These are phyloP conservation scores for Elymus sibiricus DNA, from an alignment of 176 grass and related monocot species.

Conservation along the genomic window DNA sequence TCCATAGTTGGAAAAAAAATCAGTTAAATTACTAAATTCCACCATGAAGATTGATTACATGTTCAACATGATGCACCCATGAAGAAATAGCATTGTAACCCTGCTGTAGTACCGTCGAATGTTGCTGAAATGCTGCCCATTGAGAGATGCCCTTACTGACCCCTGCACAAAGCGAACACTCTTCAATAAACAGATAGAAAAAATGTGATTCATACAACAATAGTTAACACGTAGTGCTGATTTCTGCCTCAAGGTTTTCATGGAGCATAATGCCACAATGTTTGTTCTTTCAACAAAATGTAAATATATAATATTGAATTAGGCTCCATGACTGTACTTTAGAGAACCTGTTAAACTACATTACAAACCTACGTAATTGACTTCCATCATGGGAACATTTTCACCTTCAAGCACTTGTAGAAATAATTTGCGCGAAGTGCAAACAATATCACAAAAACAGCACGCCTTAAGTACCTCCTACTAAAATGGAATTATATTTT, in stretches of 20 bases:
- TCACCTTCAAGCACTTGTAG: too few species aligned
- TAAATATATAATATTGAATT: not conserved
- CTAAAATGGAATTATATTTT: not conserved
- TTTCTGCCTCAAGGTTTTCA: not conserved
- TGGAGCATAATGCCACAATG: not conserved
- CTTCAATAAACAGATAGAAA: not conserved
- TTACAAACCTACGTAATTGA: too few species aligned
- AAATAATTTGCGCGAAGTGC: not conserved
- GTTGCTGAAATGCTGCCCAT: not conserved
- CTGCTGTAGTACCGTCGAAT: not conserved
- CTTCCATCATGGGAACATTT: too few species aligned
- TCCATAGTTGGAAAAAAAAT: not conserved
- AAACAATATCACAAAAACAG: not conserved
- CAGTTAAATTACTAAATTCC: not conserved
- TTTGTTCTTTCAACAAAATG: not conserved
- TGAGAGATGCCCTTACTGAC: constrained; percentile 33
- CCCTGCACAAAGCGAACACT: constrained; percentile 30
- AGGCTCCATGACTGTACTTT: not conserved
- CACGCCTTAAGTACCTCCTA: not conserved
- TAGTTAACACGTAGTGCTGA: not conserved
- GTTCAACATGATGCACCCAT: not conserved
- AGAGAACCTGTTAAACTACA: too few species aligned
- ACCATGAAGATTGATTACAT: not conserved
- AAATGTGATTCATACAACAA: not conserved
- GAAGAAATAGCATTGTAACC: not conserved